phyloP scores from a whole-genome alignment of 1,284 basidiomycete genomes.

The Wallemia ichthyophaga region DNA sequence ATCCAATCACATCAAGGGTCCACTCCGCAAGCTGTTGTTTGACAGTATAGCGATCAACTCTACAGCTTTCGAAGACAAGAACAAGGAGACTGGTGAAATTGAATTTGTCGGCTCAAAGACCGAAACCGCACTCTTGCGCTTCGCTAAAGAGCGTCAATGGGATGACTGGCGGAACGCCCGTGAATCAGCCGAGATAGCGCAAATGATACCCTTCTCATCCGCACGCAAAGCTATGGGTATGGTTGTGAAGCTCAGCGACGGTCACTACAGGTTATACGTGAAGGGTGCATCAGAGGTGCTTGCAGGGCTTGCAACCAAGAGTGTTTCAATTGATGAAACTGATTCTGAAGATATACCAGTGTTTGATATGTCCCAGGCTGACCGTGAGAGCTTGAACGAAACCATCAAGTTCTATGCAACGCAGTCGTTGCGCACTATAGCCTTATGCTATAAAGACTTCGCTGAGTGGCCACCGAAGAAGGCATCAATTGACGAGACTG shows the following conservation, averaged over 20 bases:
- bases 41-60: conserved; percentile 72
- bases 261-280: conserved; percentile 40
- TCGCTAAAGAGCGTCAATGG: conserved; percentile 70
- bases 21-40: conserved; percentile 42
- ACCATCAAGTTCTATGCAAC: conserved; percentile 94
- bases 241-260: conserved; percentile 33
- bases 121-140: conserved; percentile 67
- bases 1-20: conserved; percentile 30
- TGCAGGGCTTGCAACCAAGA: conserved; percentile 35
- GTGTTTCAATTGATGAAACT: conserved; percentile 30
- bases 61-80: conserved; percentile 68
- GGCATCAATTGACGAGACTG: conserved; percentile 22
- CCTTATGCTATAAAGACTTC: conserved; percentile 72
- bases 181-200: conserved; percentile 35
- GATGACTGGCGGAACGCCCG: conserved; percentile 37
- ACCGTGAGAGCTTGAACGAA: conserved; percentile 44
- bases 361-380: conserved; percentile 28
- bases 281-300: conserved; percentile 91
- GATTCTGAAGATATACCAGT: conserved; percentile 24
- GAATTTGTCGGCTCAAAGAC: conserved; percentile 84
- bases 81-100: conserved; percentile 30
- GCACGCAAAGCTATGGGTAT: conserved; percentile 90
- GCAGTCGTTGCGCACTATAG: conserved; percentile 75
- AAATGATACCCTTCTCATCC: conserved; percentile 84
- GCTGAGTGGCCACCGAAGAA: conserved; percentile 45